Conservation (phyloP, 1,284 basidiomycete species). For the Mycena citricolor region DNA sequence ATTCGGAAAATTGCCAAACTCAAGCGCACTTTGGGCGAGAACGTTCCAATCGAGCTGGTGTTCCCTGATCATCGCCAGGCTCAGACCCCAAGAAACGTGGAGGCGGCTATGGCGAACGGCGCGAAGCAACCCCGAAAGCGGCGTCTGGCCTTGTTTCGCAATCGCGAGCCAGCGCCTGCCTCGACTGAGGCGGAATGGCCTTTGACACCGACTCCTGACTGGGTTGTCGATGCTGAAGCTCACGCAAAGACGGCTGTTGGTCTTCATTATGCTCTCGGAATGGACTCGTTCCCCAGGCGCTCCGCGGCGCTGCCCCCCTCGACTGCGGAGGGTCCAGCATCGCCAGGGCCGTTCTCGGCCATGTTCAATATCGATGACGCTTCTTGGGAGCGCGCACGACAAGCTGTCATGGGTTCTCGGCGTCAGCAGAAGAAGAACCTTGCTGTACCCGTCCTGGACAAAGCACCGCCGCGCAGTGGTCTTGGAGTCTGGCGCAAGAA, state of each 20-base stretch:
- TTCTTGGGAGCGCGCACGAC: slow-evolving; percentile 19
- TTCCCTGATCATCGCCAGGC: no score
- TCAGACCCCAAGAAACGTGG: no score
- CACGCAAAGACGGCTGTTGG: slow-evolving; percentile 17
- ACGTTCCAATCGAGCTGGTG: slow-evolving; percentile 21
- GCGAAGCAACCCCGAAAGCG: no score
- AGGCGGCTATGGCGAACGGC: no score
- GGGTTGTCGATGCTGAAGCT: slow-evolving; percentile 3
- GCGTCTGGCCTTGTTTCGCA: no score
- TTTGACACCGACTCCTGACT: slow-evolving; percentile 17
- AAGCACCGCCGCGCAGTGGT: slow-evolving; percentile 14
- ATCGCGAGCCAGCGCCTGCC: no score
- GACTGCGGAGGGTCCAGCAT: slow-evolving; percentile 1
- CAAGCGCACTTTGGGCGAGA: slow-evolving; percentile 20
- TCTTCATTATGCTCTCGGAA: slow-evolving; percentile 20
- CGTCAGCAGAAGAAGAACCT: not conserved
- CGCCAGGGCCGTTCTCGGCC: slow-evolving; percentile 20
- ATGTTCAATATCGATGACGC: slow-evolving; percentile 16
- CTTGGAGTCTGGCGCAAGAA: slow-evolving; percentile 22
- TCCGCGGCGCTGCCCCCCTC: not conserved
- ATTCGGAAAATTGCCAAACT: slow-evolving; percentile 21
- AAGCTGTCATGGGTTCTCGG: slow-evolving; percentile 7
- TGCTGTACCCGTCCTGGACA: slow-evolving; percentile 10
- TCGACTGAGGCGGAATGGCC: slow-evolving; percentile 7
- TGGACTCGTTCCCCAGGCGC: slow-evolving; percentile 8